Evolutionary conservation across 306 rosid species (phyloP).

Genomic region (Cucurbita moschata): DNA sequence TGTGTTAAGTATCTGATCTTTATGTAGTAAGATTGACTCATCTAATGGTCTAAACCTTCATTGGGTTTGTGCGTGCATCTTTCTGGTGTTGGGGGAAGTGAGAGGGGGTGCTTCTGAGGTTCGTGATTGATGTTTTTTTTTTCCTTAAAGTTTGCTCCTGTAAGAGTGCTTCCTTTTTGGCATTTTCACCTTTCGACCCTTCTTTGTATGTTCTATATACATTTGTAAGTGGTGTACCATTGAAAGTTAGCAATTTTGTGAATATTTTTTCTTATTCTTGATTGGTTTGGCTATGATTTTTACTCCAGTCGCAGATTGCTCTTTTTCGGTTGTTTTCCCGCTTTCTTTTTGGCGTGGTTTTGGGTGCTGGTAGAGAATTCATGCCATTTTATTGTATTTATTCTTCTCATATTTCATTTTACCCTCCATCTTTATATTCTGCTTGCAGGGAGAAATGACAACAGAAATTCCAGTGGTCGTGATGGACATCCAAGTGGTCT

Average conservation of each 20-base stretch:
- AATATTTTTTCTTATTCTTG: background rate
- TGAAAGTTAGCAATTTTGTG: background rate
- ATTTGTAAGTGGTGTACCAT: background rate
- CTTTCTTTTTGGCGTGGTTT: background rate
- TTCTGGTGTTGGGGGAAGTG: background rate
- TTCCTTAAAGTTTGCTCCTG: background rate
- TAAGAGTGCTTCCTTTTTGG: background rate
- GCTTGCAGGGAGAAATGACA: conserved; percentile 21
- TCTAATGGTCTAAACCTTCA: background rate
- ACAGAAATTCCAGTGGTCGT: conserved; percentile 10
- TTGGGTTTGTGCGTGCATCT: background rate
- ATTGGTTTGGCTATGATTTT: background rate
- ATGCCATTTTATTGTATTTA: background rate
- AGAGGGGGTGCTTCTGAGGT: too few species aligned
- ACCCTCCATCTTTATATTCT: background rate
- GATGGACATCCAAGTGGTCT: conserved; percentile 58
- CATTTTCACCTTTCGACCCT: background rate
- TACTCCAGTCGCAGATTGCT: background rate
- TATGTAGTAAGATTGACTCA: background rate
- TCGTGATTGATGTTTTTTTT: background rate
- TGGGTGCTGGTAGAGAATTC: background rate
- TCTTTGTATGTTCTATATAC: background rate
- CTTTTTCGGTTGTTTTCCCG: background rate
- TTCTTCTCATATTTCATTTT: background rate
- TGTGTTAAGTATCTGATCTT: background rate